Conservation (phyloP, 2,329 filamentous ascomycete species). For the Xylariaceae sp. region DNA sequence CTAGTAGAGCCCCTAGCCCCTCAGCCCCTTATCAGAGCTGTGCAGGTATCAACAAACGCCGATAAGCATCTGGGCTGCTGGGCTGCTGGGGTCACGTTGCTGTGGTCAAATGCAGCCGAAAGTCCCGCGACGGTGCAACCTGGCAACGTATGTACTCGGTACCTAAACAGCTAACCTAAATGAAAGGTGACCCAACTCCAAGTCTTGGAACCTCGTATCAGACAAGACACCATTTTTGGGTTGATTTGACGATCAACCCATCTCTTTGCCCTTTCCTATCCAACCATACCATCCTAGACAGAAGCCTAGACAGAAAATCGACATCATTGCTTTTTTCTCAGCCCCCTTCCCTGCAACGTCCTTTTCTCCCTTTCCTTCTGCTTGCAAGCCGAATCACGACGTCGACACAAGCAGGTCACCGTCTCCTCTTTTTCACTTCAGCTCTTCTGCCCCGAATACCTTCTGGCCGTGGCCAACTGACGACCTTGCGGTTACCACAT, state of each 20-base stretch:
- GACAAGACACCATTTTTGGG: slow-evolving; percentile 5
- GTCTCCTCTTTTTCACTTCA: slow-evolving; percentile 22
- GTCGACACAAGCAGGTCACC: slow-evolving; percentile 1
- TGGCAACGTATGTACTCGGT: not conserved
- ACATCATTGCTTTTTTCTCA: slow-evolving; percentile 25
- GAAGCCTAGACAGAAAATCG: slow-evolving; percentile 20
- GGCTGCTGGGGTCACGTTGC: too few species aligned
- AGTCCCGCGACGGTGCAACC: not conserved
- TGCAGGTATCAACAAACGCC: too few species aligned
- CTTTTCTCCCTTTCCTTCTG: slow-evolving; percentile 1
- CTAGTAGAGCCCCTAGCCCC: too few species aligned
- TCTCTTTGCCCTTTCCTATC: slow-evolving; percentile 14
- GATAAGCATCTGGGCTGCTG: not conserved
- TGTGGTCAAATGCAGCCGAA: not conserved
- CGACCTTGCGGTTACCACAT: too few species aligned
- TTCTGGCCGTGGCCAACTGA: not conserved
- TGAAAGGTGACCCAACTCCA: not conserved
- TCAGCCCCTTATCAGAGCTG: too few species aligned
- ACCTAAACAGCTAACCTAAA: not conserved
- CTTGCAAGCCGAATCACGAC: too few species aligned
- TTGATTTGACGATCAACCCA: slow-evolving; percentile 22
- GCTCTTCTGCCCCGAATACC: slow-evolving; percentile 7
- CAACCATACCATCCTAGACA: not conserved
- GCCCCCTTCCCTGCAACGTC: slow-evolving; percentile 11
- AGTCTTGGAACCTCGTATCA: not conserved